Conservation (phyloP, 345 rosid genomes). For the Rhodomyrtus tomentosa region DNA sequence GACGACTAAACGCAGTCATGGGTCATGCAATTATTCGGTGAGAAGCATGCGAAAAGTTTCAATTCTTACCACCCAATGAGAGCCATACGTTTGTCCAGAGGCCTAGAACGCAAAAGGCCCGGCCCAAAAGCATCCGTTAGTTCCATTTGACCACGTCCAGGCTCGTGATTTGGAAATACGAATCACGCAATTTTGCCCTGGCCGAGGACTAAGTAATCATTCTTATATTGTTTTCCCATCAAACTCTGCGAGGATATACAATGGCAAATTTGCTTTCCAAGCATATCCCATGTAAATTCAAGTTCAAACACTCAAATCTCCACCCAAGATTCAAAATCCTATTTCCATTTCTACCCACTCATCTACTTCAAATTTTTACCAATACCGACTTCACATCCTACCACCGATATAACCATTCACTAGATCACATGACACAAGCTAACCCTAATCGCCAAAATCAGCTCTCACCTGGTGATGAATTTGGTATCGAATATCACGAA, state of each 20-base stretch:
- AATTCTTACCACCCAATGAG: neutral
- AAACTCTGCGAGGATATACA: neutral
- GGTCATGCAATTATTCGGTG: rapidly evolving
- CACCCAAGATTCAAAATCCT: neutral
- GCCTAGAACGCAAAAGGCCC: neutral
- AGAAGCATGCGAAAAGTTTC: neutral
- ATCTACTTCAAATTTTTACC: neutral
- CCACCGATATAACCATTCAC: rapidly evolving
- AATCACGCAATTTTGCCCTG: neutral
- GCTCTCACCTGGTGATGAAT: neutral
- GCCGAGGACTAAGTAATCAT: neutral
- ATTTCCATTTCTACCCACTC: neutral
- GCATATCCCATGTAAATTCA: neutral
- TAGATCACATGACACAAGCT: neutral
- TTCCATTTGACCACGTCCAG: neutral
- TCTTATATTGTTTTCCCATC: neutral
- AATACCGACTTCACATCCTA: neutral
- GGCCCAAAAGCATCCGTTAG: neutral
- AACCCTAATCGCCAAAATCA: neutral
- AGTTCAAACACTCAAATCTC: neutral
- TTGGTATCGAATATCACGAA: neutral
- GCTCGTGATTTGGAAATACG: neutral
- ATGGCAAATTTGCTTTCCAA: neutral
- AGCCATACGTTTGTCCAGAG: neutral
- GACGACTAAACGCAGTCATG: too few relatives aligned